These are phyloP conservation scores for Blepharisma stoltei DNA, from an alignment of 73 alveolate species.

Conservation along the genomic window DNA sequence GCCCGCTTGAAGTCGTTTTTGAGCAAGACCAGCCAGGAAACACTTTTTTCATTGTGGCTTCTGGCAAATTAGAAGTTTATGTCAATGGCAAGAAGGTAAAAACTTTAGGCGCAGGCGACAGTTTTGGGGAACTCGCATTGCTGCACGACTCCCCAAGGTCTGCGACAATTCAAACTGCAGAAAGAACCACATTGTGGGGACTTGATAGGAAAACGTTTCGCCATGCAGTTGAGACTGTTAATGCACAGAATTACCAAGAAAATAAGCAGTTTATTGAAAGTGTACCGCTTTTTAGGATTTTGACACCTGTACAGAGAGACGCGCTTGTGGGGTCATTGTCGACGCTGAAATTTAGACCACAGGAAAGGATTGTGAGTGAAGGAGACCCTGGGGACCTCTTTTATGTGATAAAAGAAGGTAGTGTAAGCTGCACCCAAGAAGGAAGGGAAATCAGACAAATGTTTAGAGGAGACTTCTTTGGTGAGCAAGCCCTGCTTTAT, in stretches of 20 bases:
- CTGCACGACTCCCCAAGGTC: slow-evolving; percentile 87
- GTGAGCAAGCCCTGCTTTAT: slow-evolving; percentile 40
- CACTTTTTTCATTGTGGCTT: neutral
- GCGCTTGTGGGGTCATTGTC: neutral
- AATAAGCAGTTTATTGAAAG: slow-evolving; percentile 37
- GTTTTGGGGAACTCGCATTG: slow-evolving; percentile 93
- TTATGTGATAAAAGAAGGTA: slow-evolving; percentile 64
- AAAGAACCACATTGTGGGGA: slow-evolving; percentile 75
- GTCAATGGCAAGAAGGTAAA: neutral
- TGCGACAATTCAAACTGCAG: slow-evolving; percentile 73
- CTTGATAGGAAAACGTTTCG: slow-evolving; percentile 85
- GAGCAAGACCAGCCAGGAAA: slow-evolving; percentile 7
- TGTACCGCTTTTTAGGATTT: slow-evolving; percentile 26
- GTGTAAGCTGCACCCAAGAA: slow-evolving; percentile 52
- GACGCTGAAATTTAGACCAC: slow-evolving; percentile 30
- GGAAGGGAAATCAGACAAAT: slow-evolving; percentile 50
- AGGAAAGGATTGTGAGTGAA: slow-evolving; percentile 55
- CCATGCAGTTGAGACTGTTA: slow-evolving; percentile 41
- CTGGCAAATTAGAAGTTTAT: slow-evolving; percentile 5
- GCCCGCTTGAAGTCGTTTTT: neutral
- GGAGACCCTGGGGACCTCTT: slow-evolving; percentile 77
- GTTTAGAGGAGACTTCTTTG: slow-evolving; percentile 52
- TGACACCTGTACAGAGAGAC: neutral
- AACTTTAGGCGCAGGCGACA: slow-evolving; percentile 59
- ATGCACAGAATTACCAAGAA: slow-evolving; percentile 34